phyloP scores from a whole-genome alignment of 2,329 filamentous ascomycete species.

The Diplocarpon rosae region DNA sequence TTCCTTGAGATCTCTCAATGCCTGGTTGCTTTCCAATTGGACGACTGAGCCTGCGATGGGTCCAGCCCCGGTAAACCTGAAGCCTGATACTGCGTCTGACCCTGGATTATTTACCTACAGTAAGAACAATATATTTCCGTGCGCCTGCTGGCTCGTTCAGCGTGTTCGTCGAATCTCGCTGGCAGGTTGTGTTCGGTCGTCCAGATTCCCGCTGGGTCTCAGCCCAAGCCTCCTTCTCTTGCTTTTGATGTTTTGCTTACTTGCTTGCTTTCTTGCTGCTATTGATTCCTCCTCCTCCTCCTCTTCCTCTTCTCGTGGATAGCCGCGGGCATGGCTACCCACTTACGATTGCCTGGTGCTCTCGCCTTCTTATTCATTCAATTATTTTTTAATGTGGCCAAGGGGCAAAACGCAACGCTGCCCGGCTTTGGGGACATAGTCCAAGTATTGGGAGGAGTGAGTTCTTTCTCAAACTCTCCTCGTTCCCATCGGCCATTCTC shows the following conservation, averaged over 20 bases:
- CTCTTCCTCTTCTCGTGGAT: slow-evolving; percentile 1
- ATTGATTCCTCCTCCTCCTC: neutral
- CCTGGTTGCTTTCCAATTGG: no score
- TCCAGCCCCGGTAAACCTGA: no score
- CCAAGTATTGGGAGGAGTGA: slow-evolving; percentile 12
- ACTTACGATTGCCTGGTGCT: slow-evolving; percentile 10
- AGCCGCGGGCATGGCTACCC: slow-evolving; percentile 13
- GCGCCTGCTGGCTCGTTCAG: no score
- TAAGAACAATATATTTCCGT: no score
- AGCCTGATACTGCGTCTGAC: no score
- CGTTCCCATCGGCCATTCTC: neutral
- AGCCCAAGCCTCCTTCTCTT: neutral
- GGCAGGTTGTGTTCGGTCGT: no score
- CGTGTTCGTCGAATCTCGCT: no score
- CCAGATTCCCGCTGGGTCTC: no score
- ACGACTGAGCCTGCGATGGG: no score
- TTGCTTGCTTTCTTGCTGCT: neutral
- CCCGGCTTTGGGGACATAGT: slow-evolving; percentile 13
- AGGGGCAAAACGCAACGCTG: slow-evolving; percentile 11
- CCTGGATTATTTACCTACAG: no score
- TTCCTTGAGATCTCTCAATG: neutral
- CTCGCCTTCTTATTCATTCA: slow-evolving; percentile 10
- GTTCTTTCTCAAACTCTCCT: neutral
- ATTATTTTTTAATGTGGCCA: slow-evolving; percentile 7
- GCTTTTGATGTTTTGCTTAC: neutral